These are phyloP conservation scores for Samsoniella hepiali DNA, from an alignment of 2,329 filamentous ascomycete genomes.

Conservation along the genomic window DNA sequence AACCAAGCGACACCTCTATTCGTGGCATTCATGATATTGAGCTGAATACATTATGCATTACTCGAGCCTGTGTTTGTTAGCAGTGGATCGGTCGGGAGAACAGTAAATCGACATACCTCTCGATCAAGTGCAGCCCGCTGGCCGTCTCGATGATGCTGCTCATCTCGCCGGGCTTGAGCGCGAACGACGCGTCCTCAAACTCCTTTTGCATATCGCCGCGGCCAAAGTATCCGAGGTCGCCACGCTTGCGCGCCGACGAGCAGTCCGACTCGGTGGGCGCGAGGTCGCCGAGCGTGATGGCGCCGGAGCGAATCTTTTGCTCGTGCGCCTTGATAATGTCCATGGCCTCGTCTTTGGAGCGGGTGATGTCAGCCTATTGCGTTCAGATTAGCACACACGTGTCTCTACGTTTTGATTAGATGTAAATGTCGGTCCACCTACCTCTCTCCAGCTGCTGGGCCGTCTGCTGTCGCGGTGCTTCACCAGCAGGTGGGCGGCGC, in stretches of 20 bases:
- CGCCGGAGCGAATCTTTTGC: slow-evolving; percentile 68
- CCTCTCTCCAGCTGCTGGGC: slow-evolving; percentile 88
- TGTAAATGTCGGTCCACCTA: slow-evolving; percentile 28
- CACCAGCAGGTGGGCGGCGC: slow-evolving; percentile 85
- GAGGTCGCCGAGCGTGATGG: slow-evolving; percentile 71
- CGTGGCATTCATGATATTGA: neutral
- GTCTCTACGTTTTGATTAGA: no score
- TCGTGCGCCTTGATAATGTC: slow-evolving; percentile 74
- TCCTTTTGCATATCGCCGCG: slow-evolving; percentile 97
- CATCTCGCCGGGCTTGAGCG: slow-evolving; percentile 80
- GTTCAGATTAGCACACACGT: slow-evolving; percentile 3
- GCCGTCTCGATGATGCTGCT: slow-evolving; percentile 87
- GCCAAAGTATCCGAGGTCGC: slow-evolving; percentile 93
- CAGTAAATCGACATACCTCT: slow-evolving; percentile 59
- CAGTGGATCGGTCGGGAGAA: no score
- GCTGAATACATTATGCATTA: neutral
- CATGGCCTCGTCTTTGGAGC: slow-evolving; percentile 82
- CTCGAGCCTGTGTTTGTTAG: slow-evolving; percentile 3
- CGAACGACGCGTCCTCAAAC: slow-evolving; percentile 94
- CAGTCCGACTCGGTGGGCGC: slow-evolving; percentile 91
- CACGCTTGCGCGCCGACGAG: slow-evolving; percentile 89
- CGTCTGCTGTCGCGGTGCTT: slow-evolving; percentile 89
- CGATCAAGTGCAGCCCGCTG: slow-evolving; percentile 91
- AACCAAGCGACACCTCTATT: neutral
- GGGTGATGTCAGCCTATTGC: slow-evolving; percentile 69